Percentiles rank a stretch among this genome's conserved stretches.
phyloP scores from a whole-genome alignment of 345 rosid species.

The Schrenkiella parvula region DNA sequence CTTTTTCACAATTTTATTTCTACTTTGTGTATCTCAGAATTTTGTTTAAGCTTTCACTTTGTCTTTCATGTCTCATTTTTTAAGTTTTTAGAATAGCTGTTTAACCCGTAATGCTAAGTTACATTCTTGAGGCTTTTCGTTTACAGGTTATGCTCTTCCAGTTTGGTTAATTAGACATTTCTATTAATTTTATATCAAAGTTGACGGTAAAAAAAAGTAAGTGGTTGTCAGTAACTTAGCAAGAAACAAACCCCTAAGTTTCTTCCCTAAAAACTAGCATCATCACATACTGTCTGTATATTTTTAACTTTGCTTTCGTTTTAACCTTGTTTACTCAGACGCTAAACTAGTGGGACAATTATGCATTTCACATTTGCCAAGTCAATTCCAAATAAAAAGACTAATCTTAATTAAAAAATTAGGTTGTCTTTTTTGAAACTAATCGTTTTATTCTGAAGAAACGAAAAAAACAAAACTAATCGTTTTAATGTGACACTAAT shows the following conservation, averaged over 20 bases:
- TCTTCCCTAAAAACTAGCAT: slow-evolving; percentile 29
- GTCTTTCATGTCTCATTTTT: background rate
- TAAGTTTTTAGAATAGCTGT: background rate
- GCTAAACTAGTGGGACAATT: slow-evolving; percentile 7
- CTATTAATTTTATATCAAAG: no score
- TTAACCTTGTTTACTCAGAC: background rate
- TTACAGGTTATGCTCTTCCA: background rate
- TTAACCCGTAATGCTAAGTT: background rate
- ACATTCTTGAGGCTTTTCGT: background rate
- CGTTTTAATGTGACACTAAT: background rate
- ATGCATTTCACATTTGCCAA: slow-evolving; percentile 11
- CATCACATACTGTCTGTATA: slow-evolving; percentile 14
- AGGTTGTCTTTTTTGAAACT: background rate
- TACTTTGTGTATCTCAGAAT: background rate
- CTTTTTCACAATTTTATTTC: background rate
- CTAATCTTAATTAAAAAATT: slow-evolving; percentile 1
- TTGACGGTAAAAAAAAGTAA: background rate
- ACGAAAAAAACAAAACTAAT: background rate
- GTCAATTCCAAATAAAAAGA: slow-evolving; percentile 11
- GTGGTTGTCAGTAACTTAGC: background rate
- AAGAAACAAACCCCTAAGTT: slow-evolving; percentile 3
- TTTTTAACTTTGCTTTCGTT: slow-evolving; percentile 5
- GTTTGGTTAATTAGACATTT: background rate
- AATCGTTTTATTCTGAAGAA: background rate
- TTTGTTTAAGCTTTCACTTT: background rate